These are phyloP conservation scores for Acacia confusa DNA, from an alignment of 306 rosid species.

Conservation along the genomic window DNA sequence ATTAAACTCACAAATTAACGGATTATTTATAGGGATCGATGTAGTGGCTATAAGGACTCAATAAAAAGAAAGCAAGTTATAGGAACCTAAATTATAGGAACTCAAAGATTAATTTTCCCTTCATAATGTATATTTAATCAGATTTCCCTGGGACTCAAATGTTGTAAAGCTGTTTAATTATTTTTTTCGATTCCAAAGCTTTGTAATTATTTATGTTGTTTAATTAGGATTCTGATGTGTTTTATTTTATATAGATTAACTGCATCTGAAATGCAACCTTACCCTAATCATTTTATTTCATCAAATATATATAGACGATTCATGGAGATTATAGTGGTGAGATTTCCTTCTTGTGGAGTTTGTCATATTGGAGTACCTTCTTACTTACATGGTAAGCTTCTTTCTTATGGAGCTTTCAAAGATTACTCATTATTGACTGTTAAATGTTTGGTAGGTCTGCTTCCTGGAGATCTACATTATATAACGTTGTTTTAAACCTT, in stretches of 20 bases:
- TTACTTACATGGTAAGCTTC: conserved; percentile 77
- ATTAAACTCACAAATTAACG: too few species aligned
- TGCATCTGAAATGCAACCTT: not conserved
- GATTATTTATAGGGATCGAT: too few species aligned
- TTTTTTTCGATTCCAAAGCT: too few species aligned
- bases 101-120: too few species aligned
- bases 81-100: too few species aligned
- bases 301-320: conserved; percentile 33
- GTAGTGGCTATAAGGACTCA: too few species aligned
- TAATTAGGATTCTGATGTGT: not conserved
- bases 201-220: not conserved
- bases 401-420: not conserved
- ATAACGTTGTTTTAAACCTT: not conserved
- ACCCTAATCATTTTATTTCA: not conserved
- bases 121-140: too few species aligned
- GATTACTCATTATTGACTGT: not conserved
- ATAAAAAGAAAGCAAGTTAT: too few species aligned
- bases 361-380: conserved; percentile 96
- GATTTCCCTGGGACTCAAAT: not conserved
- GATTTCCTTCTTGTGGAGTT: conserved; percentile 87
- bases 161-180: not conserved
- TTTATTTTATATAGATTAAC: conserved; percentile 9
- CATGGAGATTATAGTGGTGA: conserved; percentile 40
- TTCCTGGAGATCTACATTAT: too few species aligned
- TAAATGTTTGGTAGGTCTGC: too few species aligned